phyloP scores from a whole-genome alignment of 73 alveolate species.

The Tetrahymena elliotti region DNA sequence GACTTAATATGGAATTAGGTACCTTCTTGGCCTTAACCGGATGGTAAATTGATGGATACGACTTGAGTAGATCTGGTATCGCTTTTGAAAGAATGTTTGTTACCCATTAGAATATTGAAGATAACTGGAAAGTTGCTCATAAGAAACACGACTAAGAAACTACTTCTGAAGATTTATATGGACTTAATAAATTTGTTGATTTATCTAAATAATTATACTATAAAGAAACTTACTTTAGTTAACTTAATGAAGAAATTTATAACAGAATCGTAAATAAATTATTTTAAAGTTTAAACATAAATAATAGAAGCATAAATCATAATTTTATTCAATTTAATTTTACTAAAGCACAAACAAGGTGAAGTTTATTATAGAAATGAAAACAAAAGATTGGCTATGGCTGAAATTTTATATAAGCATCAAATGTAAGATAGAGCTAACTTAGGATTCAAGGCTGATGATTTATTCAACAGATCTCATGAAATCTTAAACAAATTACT shows the following conservation, averaged over 20 bases:
- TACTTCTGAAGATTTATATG: background rate
- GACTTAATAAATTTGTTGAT: background rate
- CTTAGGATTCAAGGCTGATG: background rate
- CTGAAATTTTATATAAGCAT: background rate
- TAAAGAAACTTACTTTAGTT: background rate
- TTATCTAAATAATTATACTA: background rate
- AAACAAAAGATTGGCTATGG: background rate
- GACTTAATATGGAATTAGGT: conserved; percentile 57
- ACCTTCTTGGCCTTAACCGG: conserved; percentile 54
- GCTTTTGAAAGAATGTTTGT: background rate
- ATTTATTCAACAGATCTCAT: background rate
- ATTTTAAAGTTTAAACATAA: background rate
- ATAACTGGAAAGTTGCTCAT: background rate
- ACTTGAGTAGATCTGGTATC: conserved; percentile 8
- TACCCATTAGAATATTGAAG: background rate
- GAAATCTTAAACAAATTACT: background rate
- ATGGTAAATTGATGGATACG: conserved; percentile 39
- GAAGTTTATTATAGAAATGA: background rate
- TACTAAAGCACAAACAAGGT: background rate
- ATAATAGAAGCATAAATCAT: background rate
- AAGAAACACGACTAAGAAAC: background rate
- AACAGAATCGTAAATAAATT: background rate
- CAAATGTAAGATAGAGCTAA: background rate
- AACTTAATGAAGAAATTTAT: background rate
- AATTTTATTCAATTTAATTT: background rate